Base-by-base conservation (phyloP, 2,329 filamentous ascomycete genomes). In the Epicoccum sorghinum region DNA sequence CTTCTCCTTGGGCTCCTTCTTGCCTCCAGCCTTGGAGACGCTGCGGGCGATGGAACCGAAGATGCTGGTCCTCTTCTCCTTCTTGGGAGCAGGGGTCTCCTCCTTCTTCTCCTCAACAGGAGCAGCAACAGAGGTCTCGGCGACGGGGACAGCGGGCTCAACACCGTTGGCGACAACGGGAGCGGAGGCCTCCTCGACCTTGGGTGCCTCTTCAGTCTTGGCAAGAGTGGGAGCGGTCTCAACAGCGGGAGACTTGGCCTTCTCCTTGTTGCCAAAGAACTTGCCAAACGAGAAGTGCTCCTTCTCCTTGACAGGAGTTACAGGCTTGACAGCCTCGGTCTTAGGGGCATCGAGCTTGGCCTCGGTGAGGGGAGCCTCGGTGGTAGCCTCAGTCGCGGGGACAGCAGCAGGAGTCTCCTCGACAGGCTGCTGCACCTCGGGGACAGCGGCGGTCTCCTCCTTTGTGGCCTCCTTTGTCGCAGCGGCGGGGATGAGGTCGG, bases 51-150 rank as follows among this genome's bases (percentile, higher is more conserved):
- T 85, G 69, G 87, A 87, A 66, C 85, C 86, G 77, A 96, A 96
- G 70, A 93, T 88, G 64, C 90, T 93, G 79, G 87, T 86, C 77
- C 91, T 89, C 89, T 96, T 96, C 78, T 85, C 83, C 84, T 90
- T 91, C 64, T 81, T 71, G 41, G 68, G 61, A 7, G 83, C 80
- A 47, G 77, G 75, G 59, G 82, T 75, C 62, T 63, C 60, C 48
- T 66, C 62, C 52, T 65, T 61, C 52, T 66, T 57, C 59, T 67
- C 64, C 44, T 80, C 79, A 45, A 63, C 59, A n/a, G 61, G 73
- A 57, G 82, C 80, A 33, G 75, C 73, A 60, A 70, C 75, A 64
- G 79, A 77, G 57, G 75, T 58, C 65, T 82, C 80, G 9, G 75
- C 73, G 47, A 58, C 58, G 22, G 64, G 60, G 22, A 66, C 67